Conservation (phyloP, 371 early-diverging fungal species). For the Thermomucor indicae-seudaticae region DNA sequence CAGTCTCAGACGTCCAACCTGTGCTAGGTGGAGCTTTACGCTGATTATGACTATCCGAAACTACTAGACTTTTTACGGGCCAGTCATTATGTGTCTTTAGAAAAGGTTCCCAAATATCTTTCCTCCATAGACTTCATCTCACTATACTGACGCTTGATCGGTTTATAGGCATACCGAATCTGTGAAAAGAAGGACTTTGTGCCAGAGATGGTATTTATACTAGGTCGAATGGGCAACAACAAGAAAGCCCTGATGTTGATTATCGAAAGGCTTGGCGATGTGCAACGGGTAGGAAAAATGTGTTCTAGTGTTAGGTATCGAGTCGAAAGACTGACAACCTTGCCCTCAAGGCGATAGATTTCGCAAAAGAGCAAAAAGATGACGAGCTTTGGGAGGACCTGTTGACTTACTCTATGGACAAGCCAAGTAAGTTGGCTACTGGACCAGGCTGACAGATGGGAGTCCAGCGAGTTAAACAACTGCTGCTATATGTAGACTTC, state of each 20-base stretch:
- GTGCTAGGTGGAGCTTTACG: slow-evolving; percentile 81
- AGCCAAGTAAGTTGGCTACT: slow-evolving; percentile 79
- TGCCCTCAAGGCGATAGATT: slow-evolving; percentile 92
- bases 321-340: too few species aligned
- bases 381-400: slow-evolving; percentile 94
- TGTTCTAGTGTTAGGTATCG: too few species aligned
- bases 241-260: slow-evolving; percentile 89
- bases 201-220: slow-evolving; percentile 91
- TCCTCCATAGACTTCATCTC: background rate
- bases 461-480: background rate
- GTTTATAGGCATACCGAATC: slow-evolving; percentile 69
- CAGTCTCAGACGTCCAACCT: too few species aligned
- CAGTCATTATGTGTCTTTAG: slow-evolving; percentile 74
- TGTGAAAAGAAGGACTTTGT: slow-evolving; percentile 86
- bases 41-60: slow-evolving; percentile 77
- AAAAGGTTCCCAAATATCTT: slow-evolving; percentile 38
- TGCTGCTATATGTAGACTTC: slow-evolving; percentile 56
- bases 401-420: slow-evolving; percentile 81
- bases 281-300: slow-evolving; percentile 61
- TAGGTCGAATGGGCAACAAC: slow-evolving; percentile 97
- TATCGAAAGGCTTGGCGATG: slow-evolving; percentile 84
- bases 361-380: slow-evolving; percentile 96
- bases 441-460: too few species aligned
- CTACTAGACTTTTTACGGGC: slow-evolving; percentile 81
- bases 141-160: background rate